Conservation (phyloP, 202 grass and related monocot genomes). For the Hordeum pubiflorum region DNA sequence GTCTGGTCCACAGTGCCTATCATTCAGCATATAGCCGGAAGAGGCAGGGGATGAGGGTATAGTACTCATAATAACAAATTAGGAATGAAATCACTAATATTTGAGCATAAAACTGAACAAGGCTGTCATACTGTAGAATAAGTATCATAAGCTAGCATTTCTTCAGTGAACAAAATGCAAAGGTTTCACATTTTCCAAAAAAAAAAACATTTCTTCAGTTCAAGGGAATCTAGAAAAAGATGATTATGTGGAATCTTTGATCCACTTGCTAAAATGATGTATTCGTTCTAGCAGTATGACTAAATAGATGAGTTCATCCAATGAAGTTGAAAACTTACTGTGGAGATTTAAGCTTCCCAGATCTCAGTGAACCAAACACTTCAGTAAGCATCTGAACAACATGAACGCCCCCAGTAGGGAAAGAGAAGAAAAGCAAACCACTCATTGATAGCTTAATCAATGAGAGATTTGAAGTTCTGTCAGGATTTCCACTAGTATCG, state of each 20-base stretch:
- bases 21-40: neutral
- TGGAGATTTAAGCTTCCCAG: conserved; percentile 62
- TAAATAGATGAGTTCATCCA: conserved; percentile 2
- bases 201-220: neutral
- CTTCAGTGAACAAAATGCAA: too few relatives aligned
- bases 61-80: conserved; percentile 3
- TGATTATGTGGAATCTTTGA: neutral
- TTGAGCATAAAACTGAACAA: conserved; percentile 21
- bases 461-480: conserved; percentile 45
- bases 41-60: neutral
- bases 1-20: neutral
- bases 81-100: neutral
- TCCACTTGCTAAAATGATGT: neutral
- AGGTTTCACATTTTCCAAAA: too few relatives aligned
- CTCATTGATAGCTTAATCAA: conserved; percentile 87
- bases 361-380: conserved; percentile 53
- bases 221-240: neutral
- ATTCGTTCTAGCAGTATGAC: neutral
- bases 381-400: conserved; percentile 64
- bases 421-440: conserved; percentile 80
- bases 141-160: neutral
- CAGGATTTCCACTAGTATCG: conserved; percentile 30
- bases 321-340: conserved; percentile 45
- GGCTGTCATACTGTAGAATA: neutral
- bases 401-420: conserved; percentile 44